Percentiles rank a stretch among this genome's conserved stretches.
Evolutionary conservation across 2,329 filamentous ascomycete species (phyloP).

Genomic region (Tothia fuscella): DNA sequence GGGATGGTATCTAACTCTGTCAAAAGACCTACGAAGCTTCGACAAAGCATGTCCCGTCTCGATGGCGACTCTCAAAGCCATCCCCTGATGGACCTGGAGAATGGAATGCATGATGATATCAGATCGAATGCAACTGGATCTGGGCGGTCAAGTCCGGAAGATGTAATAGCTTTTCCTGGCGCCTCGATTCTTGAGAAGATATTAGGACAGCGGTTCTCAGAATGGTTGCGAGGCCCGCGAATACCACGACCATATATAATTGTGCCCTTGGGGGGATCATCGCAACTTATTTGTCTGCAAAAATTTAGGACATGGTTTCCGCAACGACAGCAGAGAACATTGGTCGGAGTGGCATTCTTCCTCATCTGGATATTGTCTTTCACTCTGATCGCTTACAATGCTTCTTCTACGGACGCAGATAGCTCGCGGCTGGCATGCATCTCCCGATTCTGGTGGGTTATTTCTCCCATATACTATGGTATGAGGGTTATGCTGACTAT

Average conservation of each 20-base stretch:
- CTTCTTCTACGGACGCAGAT: neutral
- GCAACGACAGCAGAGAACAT: neutral
- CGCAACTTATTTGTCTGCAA: neutral
- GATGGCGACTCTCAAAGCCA: neutral
- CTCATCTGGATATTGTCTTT: neutral
- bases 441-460: conserved; percentile 1
- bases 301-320: neutral
- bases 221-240: conserved; percentile 1
- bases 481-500: neutral
- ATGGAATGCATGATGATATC: neutral
- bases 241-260: neutral
- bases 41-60: neutral
- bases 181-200: neutral
- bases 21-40: neutral
- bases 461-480: neutral
- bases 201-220: neutral
- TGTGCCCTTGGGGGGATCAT: neutral
- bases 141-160: neutral
- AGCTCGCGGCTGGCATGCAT: neutral
- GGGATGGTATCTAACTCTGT: neutral
- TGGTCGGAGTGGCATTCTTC: neutral
- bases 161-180: neutral
- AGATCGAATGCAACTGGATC: neutral
- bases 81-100: neutral
- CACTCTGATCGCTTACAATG: neutral